Evolutionary conservation across 1,284 basidiomycete species (phyloP), one percentile per base, ranked within the genome.

Genomic region (Cystobasidiaceae sp.): DNA sequence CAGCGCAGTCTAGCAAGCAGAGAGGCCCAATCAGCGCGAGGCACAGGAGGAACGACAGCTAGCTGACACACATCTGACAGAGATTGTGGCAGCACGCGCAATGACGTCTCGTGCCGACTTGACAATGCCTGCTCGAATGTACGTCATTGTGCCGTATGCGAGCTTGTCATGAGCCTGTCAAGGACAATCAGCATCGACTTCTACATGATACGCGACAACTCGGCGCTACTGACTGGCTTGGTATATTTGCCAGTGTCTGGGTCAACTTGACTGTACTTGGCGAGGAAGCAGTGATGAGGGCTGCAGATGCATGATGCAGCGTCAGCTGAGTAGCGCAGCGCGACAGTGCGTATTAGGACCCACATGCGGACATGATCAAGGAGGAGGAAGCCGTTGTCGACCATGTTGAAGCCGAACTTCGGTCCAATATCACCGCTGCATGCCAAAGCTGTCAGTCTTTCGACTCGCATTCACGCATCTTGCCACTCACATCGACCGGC

Each of bases 351-450:
- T 81, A 19, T n/a, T 15, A 48, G 23, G 23, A 13, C 23, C 21
- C 45, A 48, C 21, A 90, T 84, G 28, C 85, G 82, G 67, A 89
- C 83, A 62, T 82, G 84, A 71, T 86, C 76, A 71, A 90, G 88
- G 13, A 82, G 79, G 19, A 72, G 33, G 63, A 28, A 63, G 49
- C 76, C 76, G 68, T 49, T 27, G n/a, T 46, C 25, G 50, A 41
- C 50, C 17, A 23, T 25, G 28, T 41, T 45, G 46, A 37, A 52
- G 23, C 19, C 23, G 7, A 34, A 28, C 69, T 77, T 77, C 56
- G 75, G 75, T 9, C 77, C 77, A 55, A 77, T 75, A 68, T 78
- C 77, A 69, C 72, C 75, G 45, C 66, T 69, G 49, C 56, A 70
- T 9, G 11, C 9, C 37, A 39, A 39, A 11, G 11, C 37, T 9